Base-by-base conservation (phyloP, 148 eudicot genomes). In the Rhododendron kiyosumense region DNA sequence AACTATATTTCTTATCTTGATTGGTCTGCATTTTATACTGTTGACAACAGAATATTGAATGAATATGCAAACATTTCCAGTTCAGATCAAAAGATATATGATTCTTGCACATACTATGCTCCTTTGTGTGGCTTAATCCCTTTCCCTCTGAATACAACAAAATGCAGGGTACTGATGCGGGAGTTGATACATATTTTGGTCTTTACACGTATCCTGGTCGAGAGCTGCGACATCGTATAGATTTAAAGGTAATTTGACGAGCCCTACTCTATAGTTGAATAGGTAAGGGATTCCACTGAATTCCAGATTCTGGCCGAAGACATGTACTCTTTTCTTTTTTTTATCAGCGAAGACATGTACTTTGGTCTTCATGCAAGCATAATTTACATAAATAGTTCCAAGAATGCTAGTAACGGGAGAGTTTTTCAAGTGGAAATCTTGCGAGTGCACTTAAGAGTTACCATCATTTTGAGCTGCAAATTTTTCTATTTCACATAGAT, bases 121-220 rank as follows among this genome's bases (percentile, higher is more conserved):
- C 43, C 85, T n/a, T 67, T 22, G 9, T 15, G n/a, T 36, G 61
- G 7, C 61, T 46, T 45, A 77, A 51, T 41, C 59, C 43, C 43
- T 48, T 49, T 54, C 51, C 46, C 36, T 48, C 30, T 77, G 5
- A 61, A 17, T 85, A 65, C 36, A 8, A 38, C 63, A 71, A 78
- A 84, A 57, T 63, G 79, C 90, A 97, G 99, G 98, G 94, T 54
- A 92, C 98, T 38, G 98, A 95, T 85, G 88, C 93, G 51, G 98
- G 98, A 77, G 98, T 97, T 78, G 99, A 95, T 90, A 95, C 98
- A 32, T 95, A 93, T 87, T 95, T 95, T 91, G 99, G 99, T 81
- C 92, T 97, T 85, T 97, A 98, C 92, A 95, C 96, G 26, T 97
- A 93, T 89, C 94, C 98, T 86, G 99, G 98, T 59, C 94, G 92